Evolutionary conservation across 2,329 filamentous ascomycete species (phyloP), one percentile per base, ranked within the genome.

Genomic region (Malbranchea zuffiana): DNA sequence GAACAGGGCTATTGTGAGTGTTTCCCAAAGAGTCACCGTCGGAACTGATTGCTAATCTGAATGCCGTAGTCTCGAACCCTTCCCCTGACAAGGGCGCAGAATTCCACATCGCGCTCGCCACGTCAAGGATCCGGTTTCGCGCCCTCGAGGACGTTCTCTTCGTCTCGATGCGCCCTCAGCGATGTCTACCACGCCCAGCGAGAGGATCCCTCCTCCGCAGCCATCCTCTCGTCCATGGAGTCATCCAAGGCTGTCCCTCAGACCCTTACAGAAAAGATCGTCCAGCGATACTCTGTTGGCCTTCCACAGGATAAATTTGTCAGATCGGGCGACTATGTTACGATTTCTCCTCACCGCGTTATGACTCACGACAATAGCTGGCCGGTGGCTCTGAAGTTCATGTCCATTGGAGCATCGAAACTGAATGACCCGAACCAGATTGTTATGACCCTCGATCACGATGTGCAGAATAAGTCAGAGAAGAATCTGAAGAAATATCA

Each of bases 211-310:
- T 23, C 44, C 4, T 15, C 33, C n/a, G 33, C 44, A 5, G 40
- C 44, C 15, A 39, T 47, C 15, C 41, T 46, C 15, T 44, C 44
- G 3, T 29, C 45, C 10, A 33, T 46, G 13, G 35, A 47, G 33
- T 43, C 45, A 13, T 35, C 40, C 21, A 39, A 45, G 6, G 49
- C 51, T 12, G 59, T 61, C 2, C 73, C 82, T 0, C 86, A 94
- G 61, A 95, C 83, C 2, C 62, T 94, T 35, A 90, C 83, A 2
- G 87, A 95, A 59, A 94, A 94, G 68, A 94, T 95, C 41, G 79
- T 94, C 0, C 87, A 95, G 57, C 64, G 71, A 11, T 80, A 93
- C 59, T 72, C 84, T 0, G 69, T 86, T n/a, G 83, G 78, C 6
- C 71, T 94, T 1, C 62, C 82, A 1, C 59, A 74, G 7, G 83